Evolutionary conservation across 192 early-diverging fungal species (phyloP).

Genomic region (Backusella tarrabulga): DNA sequence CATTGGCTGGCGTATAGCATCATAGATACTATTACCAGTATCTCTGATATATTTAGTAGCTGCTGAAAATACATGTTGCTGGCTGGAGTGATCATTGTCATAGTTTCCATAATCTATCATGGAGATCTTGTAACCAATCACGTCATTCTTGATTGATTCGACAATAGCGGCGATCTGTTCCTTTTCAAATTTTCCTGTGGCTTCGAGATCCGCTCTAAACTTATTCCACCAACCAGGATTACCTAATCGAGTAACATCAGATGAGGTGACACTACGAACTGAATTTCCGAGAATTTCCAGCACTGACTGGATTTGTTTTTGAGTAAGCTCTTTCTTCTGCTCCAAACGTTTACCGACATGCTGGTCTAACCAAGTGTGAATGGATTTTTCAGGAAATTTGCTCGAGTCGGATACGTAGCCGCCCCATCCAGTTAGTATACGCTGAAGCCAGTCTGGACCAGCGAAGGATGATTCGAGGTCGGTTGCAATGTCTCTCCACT

Average conservation of each 20-base stretch:
- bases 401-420: not conserved
- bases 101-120: not conserved
- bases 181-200: not conserved
- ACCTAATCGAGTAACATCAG: constrained; percentile 5
- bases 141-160: not conserved
- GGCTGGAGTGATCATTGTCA: not conserved
- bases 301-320: constrained; percentile 2
- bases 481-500: constrained; percentile 21
- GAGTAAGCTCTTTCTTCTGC: not conserved
- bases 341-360: not conserved
- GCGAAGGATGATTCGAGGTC: constrained; percentile 17
- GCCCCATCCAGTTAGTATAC: not conserved
- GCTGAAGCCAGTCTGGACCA: constrained; percentile 12
- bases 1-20: not conserved
- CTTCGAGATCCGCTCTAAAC: not conserved
- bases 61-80: not conserved
- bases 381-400: not conserved
- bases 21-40: not conserved
- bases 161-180: not conserved
- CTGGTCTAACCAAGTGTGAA: not conserved
- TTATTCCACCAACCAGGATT: not conserved
- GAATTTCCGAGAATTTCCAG: not conserved
- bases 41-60: constrained; percentile 1
- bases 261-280: not conserved
- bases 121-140: not conserved